phyloP scores from a whole-genome alignment of 2,329 filamentous ascomycete genomes.

The Aspergillus carbonarius region DNA sequence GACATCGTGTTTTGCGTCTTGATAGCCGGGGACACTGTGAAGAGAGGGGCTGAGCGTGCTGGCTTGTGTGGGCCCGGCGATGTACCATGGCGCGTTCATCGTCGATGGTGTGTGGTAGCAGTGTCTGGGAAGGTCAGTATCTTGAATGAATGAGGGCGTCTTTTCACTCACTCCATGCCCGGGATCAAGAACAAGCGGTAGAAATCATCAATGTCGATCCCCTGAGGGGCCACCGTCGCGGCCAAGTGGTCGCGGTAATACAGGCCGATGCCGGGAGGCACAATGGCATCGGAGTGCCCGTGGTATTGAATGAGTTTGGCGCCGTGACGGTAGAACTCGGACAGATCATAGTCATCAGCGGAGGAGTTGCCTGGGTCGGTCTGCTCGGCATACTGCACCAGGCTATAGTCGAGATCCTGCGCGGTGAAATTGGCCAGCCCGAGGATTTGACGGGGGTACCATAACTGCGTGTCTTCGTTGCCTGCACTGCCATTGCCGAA shows the following conservation, averaged over 20 bases:
- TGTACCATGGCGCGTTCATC: conserved; percentile 1
- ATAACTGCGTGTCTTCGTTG: neutral
- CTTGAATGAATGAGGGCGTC: neutral
- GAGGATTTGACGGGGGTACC: neutral
- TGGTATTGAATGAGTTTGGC: neutral
- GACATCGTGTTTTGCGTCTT: neutral
- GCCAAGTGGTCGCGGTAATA: neutral
- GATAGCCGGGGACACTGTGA: neutral
- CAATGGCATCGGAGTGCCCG: neutral
- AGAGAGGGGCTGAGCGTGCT: neutral
- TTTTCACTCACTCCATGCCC: neutral
- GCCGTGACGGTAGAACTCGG: neutral
- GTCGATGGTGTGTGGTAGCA: neutral
- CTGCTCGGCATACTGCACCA: neutral
- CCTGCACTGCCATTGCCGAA: neutral
- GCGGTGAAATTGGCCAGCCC: neutral
- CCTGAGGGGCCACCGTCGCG: neutral
- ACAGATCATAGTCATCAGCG: neutral
- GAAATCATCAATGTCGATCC: neutral
- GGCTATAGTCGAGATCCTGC: neutral
- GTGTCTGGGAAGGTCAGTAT: neutral
- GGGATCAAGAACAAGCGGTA: neutral
- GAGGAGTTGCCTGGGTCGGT: neutral
- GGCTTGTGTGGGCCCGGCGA: neutral
- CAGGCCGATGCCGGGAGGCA: neutral